phyloP scores from a whole-genome alignment of 768 basidiomycete genomes.

The Rhodotorula diobovata region DNA sequence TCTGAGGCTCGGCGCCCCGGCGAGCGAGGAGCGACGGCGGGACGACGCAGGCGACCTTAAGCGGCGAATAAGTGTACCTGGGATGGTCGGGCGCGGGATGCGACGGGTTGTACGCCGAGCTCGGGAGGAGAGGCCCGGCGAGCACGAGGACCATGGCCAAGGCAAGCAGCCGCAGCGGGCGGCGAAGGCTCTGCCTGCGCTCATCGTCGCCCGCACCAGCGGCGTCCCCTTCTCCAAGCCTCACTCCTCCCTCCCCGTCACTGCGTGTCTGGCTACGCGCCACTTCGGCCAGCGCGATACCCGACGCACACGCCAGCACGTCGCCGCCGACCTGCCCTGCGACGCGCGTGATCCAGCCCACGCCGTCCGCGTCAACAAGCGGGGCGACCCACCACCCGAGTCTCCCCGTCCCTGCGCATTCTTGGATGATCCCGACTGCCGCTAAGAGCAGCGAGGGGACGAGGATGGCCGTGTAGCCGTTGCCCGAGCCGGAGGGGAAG shows the following conservation, averaged over 20 bases:
- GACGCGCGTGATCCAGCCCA: not conserved
- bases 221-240: no score
- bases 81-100: slow-evolving; percentile 14
- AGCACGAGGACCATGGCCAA: not conserved
- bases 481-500: no score
- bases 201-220: no score
- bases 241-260: no score
- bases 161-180: not conserved
- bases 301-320: not conserved
- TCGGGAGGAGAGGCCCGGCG: not conserved
- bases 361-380: not conserved
- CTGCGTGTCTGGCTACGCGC: accelerated
- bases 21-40: not conserved
- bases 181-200: not conserved
- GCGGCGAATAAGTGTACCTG: slow-evolving; percentile 16
- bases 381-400: not conserved
- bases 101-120: not conserved
- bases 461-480: not conserved
- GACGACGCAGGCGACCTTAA: slow-evolving; percentile 29
- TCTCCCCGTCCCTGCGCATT: not conserved
- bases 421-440: not conserved
- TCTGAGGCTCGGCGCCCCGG: no score
- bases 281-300: not conserved
- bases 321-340: not conserved
- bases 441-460: not conserved